A percentile compares a stretch with the other conserved stretches of the same genome.
Evolutionary conservation across 352 stramenopile genomes (phyloP).

Genomic region (Globisporangium perplexum): DNA sequence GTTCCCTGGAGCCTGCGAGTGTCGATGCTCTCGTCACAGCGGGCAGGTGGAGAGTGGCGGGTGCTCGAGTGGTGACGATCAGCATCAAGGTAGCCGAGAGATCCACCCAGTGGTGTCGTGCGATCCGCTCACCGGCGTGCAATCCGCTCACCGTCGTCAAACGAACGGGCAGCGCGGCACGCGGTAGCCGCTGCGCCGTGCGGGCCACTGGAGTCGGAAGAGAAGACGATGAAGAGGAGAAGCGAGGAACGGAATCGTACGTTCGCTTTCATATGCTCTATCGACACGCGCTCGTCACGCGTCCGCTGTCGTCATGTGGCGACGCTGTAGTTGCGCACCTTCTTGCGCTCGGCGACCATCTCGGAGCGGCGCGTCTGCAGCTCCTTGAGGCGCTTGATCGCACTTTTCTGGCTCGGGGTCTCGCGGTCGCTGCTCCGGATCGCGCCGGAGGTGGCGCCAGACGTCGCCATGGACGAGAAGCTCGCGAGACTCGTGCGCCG

Average conservation of each 20-base stretch:
- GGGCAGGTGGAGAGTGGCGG: too few species aligned
- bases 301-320: slow-evolving; percentile 14
- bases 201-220: background rate
- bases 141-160: too few species aligned
- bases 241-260: background rate
- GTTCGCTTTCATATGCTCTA: background rate
- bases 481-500: slow-evolving; percentile 31
- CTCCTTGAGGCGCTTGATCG: slow-evolving; percentile 65
- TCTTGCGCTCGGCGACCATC: slow-evolving; percentile 72
- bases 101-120: background rate
- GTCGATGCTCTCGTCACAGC: too few species aligned
- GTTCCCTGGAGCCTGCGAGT: too few species aligned
- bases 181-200: background rate
- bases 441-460: background rate
- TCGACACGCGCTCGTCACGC: too few species aligned
- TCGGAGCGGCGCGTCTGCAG: slow-evolving; percentile 65
- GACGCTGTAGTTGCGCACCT: slow-evolving; percentile 78
- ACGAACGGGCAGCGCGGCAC: too few species aligned
- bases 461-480: slow-evolving; percentile 11
- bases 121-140: background rate
- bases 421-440: slow-evolving; percentile 42
- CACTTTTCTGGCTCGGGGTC: slow-evolving; percentile 52
- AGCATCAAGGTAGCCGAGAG: background rate
- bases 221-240: background rate
- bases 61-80: background rate